Evolutionary conservation across 148 eudicot species (phyloP).

Genomic region (Beta vulgaris): DNA sequence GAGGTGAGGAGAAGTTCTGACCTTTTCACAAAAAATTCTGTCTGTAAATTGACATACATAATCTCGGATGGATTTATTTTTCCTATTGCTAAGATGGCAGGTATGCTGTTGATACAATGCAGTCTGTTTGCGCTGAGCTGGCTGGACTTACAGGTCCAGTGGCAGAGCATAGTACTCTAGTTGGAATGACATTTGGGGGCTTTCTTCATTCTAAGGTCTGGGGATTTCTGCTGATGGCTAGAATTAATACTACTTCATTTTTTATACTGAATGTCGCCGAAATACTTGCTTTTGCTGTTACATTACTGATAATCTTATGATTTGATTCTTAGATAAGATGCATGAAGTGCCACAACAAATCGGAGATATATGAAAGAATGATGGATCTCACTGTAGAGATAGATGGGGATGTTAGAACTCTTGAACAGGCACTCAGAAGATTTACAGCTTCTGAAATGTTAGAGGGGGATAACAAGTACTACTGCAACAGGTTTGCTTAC

Average conservation of each 20-base stretch:
- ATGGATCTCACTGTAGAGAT: slow-evolving; percentile 42
- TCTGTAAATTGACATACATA: slow-evolving; percentile 2
- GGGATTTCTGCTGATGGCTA: background rate
- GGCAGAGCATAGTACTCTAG: slow-evolving; percentile 32
- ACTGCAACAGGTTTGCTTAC: slow-evolving; percentile 31
- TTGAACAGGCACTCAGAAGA: slow-evolving; percentile 35
- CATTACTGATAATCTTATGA: background rate
- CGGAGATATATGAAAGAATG: slow-evolving; percentile 36
- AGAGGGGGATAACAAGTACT: slow-evolving; percentile 34
- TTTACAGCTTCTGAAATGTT: slow-evolving; percentile 36
- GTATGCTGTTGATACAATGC: slow-evolving; percentile 40
- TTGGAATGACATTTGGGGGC: slow-evolving; percentile 40
- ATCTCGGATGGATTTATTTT: slow-evolving; percentile 13
- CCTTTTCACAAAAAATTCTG: background rate
- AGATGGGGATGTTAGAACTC: slow-evolving; percentile 37
- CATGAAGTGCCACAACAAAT: slow-evolving; percentile 30
- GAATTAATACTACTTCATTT: background rate
- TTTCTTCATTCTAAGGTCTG: slow-evolving; percentile 38
- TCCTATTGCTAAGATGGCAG: slow-evolving; percentile 26
- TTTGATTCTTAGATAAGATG: slow-evolving; percentile 30
- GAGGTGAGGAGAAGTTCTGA: slow-evolving; percentile 22
- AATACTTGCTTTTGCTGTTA: background rate
- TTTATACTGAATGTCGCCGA: background rate
- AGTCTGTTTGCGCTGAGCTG: slow-evolving; percentile 31
- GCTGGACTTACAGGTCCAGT: slow-evolving; percentile 25